These are phyloP conservation scores for Senna siamea DNA, from an alignment of 306 rosid genomes.

Conservation along the genomic window DNA sequence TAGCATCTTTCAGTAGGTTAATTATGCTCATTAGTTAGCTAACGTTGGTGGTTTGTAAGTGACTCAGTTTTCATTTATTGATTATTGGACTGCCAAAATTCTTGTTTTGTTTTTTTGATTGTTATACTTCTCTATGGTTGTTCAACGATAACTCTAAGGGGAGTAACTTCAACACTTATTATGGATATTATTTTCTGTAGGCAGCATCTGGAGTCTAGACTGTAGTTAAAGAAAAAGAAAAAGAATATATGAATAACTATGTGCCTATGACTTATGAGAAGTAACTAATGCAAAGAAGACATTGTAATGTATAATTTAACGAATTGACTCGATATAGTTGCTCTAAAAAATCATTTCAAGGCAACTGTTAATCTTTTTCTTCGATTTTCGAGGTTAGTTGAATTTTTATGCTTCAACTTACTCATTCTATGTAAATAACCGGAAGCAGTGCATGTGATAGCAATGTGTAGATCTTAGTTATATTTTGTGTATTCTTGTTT, in stretches of 20 bases:
- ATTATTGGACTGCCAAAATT: background rate
- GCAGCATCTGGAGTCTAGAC: background rate
- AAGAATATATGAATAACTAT: background rate
- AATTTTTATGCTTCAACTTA: background rate
- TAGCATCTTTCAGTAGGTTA: conserved; percentile 33
- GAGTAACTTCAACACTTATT: background rate
- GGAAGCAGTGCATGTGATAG: background rate
- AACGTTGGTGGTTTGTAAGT: background rate
- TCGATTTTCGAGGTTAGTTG: background rate
- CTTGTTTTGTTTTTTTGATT: background rate
- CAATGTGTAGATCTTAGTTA: background rate
- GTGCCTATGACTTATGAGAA: background rate
- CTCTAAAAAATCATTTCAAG: background rate
- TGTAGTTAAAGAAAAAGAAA: background rate
- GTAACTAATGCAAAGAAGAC: background rate
- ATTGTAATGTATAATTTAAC: background rate
- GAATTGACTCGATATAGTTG: background rate
- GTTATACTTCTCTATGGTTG: background rate
- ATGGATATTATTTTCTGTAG: background rate
- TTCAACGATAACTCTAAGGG: background rate
- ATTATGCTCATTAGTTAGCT: conserved; percentile 17
- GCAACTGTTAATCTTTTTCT: background rate
- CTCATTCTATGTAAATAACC: background rate
- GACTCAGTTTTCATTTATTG: conserved; percentile 13
- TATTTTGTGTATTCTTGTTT: background rate